These are phyloP conservation scores for Tuber microsphaerosporum DNA, from an alignment of 495 filamentous ascomycete species.

Conservation along the genomic window DNA sequence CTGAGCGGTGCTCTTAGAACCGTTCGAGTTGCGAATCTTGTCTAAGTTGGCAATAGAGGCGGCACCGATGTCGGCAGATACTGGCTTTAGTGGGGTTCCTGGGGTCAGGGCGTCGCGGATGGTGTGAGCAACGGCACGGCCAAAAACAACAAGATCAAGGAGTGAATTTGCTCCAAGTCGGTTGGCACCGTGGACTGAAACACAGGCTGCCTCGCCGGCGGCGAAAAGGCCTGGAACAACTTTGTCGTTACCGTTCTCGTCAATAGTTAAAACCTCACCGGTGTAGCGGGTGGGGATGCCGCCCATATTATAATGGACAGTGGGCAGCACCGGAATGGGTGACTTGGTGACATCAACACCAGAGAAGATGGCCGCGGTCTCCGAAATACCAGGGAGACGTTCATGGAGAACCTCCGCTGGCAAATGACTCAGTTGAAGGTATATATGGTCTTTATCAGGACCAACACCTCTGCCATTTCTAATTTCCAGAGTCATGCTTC, in stretches of 20 bases:
- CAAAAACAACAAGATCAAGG: constrained; percentile 93
- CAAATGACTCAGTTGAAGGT: constrained; percentile 90
- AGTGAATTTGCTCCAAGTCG: constrained; percentile 96
- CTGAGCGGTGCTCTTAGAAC: constrained; percentile 77
- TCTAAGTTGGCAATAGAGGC: constrained; percentile 81
- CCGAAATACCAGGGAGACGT: constrained; percentile 94
- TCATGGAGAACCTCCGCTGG: constrained; percentile 85
- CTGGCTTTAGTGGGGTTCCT: constrained; percentile 64
- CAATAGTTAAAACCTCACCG: constrained; percentile 83
- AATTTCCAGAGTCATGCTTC: constrained; percentile 96
- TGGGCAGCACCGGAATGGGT: constrained; percentile 92
- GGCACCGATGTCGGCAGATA: constrained; percentile 75
- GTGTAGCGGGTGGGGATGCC: constrained; percentile 96
- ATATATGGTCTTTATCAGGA: constrained; percentile 93
- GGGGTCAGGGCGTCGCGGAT: constrained; percentile 84
- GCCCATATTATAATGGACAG: constrained; percentile 99
- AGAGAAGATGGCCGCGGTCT: constrained; percentile 92
- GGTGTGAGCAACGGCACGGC: constrained; percentile 89
- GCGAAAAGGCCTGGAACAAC: constrained; percentile 92
- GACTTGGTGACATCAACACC: constrained; percentile 95
- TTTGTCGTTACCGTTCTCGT: constrained; percentile 76
- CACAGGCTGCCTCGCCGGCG: constrained; percentile 92
- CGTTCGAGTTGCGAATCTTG: constrained; percentile 70
- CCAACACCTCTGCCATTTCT: constrained; percentile 93
- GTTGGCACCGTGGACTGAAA: constrained; percentile 96